Percentiles rank a stretch among this genome's conserved stretches.
Evolutionary conservation across 345 rosid species (phyloP).

Genomic region (Hevea brasiliensis): DNA sequence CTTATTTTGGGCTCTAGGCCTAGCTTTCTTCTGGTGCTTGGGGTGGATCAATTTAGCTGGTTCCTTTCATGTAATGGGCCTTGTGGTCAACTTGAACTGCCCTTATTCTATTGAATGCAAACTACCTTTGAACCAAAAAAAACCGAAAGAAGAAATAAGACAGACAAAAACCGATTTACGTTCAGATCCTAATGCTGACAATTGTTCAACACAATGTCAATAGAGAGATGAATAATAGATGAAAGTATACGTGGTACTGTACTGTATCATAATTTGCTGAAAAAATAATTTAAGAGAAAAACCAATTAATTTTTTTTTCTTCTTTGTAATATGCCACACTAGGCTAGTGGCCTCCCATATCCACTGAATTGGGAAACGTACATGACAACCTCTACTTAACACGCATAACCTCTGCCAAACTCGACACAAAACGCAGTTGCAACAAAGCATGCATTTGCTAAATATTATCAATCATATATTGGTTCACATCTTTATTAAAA

Average conservation of each 20-base stretch:
- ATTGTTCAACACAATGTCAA: no score
- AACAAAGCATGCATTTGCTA: background rate
- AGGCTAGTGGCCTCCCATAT: background rate
- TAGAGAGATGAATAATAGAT: no score
- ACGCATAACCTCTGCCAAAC: background rate
- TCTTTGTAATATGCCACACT: background rate
- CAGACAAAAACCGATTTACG: no score
- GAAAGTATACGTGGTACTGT: background rate
- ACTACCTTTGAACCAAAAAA: no score
- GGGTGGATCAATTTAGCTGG: no score
- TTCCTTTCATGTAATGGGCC: no score
- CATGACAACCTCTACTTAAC: background rate
- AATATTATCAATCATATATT: background rate
- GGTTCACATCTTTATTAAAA: constrained; percentile 42
- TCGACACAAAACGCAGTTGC: background rate
- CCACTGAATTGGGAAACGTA: background rate
- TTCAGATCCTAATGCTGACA: no score
- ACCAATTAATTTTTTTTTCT: background rate
- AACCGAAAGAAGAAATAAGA: no score
- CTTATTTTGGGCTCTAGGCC: no score
- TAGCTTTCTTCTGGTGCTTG: no score
- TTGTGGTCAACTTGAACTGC: no score
- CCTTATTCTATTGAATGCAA: no score
- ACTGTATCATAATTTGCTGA: background rate
- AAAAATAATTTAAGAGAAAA: background rate